Conservation (phyloP, 1,284 basidiomycete genomes). For the Pyrrhoderma noxium region DNA sequence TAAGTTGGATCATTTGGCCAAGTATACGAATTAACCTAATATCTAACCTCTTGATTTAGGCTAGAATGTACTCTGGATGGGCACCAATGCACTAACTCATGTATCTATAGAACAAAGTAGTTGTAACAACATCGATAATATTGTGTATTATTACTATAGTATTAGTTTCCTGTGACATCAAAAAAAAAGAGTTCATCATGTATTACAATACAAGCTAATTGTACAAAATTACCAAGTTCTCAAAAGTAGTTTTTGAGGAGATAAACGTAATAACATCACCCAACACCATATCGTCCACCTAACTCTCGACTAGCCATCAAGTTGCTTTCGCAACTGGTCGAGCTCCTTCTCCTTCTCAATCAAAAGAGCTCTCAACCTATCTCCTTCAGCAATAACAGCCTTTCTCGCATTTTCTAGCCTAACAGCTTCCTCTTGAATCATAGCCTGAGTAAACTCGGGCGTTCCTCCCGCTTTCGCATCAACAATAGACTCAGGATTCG, state of each 20-base stretch:
- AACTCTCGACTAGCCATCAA: slow-evolving; percentile 28
- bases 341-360: slow-evolving; percentile 72
- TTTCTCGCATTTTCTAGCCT: slow-evolving; percentile 74
- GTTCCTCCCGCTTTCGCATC: slow-evolving; percentile 51
- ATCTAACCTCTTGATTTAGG: slow-evolving; percentile 31
- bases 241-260: too few relatives aligned
- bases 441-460: slow-evolving; percentile 75
- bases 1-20: slow-evolving; percentile 31
- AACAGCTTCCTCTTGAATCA: slow-evolving; percentile 83
- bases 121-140: not conserved
- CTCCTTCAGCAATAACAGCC: slow-evolving; percentile 57
- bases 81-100: slow-evolving; percentile 63
- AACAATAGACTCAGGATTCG: slow-evolving; percentile 54
- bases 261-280: too few relatives aligned
- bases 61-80: slow-evolving; percentile 83
- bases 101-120: slow-evolving; percentile 16
- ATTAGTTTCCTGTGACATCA: too few relatives aligned
- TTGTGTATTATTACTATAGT: too few relatives aligned
- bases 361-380: slow-evolving; percentile 49
- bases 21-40: not conserved
- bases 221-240: too few relatives aligned
- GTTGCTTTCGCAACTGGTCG: slow-evolving; percentile 48
- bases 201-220: too few relatives aligned
- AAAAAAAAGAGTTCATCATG: too few relatives aligned
- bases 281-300: too few relatives aligned